Conservation (phyloP, 768 basidiomycete species). For the Psilocybe subaeruginosa region DNA sequence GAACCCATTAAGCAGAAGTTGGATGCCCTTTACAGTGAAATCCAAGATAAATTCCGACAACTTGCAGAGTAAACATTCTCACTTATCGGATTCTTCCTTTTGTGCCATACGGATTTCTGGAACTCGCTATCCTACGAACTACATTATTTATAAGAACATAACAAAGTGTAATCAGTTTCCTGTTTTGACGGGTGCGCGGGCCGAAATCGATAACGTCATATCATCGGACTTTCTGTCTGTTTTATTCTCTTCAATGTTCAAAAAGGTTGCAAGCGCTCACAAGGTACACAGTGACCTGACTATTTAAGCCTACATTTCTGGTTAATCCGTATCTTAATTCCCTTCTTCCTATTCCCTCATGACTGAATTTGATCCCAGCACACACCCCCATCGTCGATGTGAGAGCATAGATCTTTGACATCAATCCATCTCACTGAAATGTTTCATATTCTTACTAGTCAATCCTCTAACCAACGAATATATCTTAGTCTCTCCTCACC, state of each 20-base stretch:
- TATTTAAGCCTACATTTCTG: background rate
- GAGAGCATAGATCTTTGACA: slow-evolving; percentile 31
- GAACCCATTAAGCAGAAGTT: slow-evolving; percentile 82
- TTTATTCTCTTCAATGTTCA: too few species aligned
- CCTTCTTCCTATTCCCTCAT: slow-evolving; percentile 17
- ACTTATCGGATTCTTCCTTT: background rate
- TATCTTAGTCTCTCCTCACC: slow-evolving; percentile 87
- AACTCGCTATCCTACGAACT: slow-evolving; percentile 3
- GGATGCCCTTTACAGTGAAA: slow-evolving; percentile 81
- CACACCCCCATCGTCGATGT: slow-evolving; percentile 76
- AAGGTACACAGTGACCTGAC: background rate
- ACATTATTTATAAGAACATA: slow-evolving; percentile 4
- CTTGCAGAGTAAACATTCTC: slow-evolving; percentile 63
- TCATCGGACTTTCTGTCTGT: background rate
- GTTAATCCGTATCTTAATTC: background rate
- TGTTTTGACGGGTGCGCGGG: background rate
- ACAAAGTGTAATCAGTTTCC: background rate
- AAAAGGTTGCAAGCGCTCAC: too few species aligned
- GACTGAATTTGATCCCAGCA: slow-evolving; percentile 57
- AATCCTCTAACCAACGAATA: slow-evolving; percentile 81
- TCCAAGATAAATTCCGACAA: slow-evolving; percentile 91
- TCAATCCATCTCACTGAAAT: background rate
- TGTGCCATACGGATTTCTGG: background rate
- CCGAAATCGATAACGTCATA: slow-evolving; percentile 6
- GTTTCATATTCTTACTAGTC: slow-evolving; percentile 41